Evolutionary conservation across 805 yeast species (phyloP).

Genomic region (Metschnikowia amazonensis): DNA sequence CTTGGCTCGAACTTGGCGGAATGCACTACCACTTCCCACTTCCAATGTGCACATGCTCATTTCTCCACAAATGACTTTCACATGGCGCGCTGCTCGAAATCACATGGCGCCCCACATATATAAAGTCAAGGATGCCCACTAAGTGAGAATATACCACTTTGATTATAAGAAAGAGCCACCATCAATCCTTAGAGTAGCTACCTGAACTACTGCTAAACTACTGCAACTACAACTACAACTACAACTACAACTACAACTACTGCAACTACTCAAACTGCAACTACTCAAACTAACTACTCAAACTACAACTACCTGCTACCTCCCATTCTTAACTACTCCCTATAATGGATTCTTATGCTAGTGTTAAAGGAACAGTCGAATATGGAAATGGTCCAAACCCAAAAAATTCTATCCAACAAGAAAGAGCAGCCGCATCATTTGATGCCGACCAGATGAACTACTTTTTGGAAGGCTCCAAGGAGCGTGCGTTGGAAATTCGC

Average conservation of each 20-base stretch:
- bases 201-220: no score
- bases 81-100: slow-evolving; percentile 5
- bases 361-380: slow-evolving; percentile 15
- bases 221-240: no score
- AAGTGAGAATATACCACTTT: no score
- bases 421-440: slow-evolving; percentile 43
- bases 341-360: slow-evolving; percentile 7
- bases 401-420: slow-evolving; percentile 33
- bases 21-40: no score
- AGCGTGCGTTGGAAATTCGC: slow-evolving; percentile 41
- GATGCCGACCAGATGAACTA: slow-evolving; percentile 40
- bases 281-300: no score
- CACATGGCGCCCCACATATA: slow-evolving; percentile 4
- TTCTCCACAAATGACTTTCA: background rate
- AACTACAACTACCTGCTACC: no score
- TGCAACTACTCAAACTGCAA: no score
- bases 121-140: background rate
- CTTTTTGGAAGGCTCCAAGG: slow-evolving; percentile 53
- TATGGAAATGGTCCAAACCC: slow-evolving; percentile 32
- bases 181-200: no score
- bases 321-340: no score
- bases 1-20: no score
- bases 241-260: no score
- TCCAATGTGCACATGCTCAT: slow-evolving; percentile 1
- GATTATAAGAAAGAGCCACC: no score